phyloP scores from a whole-genome alignment of 2,329 filamentous ascomycete species.

The Tetracladium maxilliforme region DNA sequence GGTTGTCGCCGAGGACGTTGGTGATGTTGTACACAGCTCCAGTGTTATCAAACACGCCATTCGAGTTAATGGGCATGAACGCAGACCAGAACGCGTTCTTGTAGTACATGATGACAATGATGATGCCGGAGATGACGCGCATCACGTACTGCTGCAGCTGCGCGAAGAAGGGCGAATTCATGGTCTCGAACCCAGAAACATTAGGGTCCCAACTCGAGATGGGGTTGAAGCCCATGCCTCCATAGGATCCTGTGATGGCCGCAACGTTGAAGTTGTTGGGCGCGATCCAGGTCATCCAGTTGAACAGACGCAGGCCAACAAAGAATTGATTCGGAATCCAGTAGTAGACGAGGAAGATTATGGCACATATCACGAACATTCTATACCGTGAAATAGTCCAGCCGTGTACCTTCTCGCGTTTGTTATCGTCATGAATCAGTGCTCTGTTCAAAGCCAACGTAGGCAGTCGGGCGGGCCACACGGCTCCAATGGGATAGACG shows the following conservation, averaged over 20 bases:
- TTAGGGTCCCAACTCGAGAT: constrained; percentile 7
- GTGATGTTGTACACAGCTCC: constrained; percentile 70
- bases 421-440: constrained; percentile 8
- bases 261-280: constrained; percentile 17
- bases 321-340: constrained; percentile 17
- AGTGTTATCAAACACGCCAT: constrained; percentile 74
- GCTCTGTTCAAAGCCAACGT: constrained; percentile 18
- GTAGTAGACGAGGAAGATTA: constrained; percentile 15
- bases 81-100: constrained; percentile 65
- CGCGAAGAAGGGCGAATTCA: constrained; percentile 11
- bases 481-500: constrained; percentile 17
- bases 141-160: constrained; percentile 7
- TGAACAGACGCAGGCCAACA: constrained; percentile 14
- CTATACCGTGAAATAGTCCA: constrained; percentile 20
- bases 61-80: constrained; percentile 77
- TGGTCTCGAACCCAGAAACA: constrained; percentile 9
- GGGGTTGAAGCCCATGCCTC: constrained; percentile 11
- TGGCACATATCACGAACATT: constrained; percentile 18
- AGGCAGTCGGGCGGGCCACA: constrained; percentile 18
- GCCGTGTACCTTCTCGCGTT: constrained; percentile 19
- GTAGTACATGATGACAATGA: constrained; percentile 71
- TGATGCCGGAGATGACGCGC: constrained; percentile 20
- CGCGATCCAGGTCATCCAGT: constrained; percentile 18
- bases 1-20: constrained; percentile 43
- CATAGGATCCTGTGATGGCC: constrained; percentile 13